Evolutionary conservation across 2,329 filamentous ascomycete genomes (phyloP).

Genomic region (Venturia aucupariae): DNA sequence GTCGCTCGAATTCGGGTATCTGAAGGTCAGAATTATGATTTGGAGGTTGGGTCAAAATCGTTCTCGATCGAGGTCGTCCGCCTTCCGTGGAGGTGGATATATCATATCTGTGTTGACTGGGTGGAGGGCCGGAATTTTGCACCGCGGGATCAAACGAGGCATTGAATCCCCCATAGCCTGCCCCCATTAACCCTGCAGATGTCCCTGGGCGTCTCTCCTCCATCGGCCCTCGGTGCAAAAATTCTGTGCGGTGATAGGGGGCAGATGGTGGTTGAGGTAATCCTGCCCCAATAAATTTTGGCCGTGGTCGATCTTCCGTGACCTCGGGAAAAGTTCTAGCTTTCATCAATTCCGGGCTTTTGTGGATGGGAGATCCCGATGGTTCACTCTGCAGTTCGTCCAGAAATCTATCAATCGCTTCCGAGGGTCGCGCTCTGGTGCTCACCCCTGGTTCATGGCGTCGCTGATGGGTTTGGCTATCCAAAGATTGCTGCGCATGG

Average conservation of each 20-base stretch:
- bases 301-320: conserved; percentile 4
- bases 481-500: not conserved
- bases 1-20: conserved; percentile 1
- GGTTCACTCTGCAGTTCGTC: conserved; percentile 28
- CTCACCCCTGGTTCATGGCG: conserved; percentile 12
- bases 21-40: not conserved
- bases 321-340: conserved; percentile 7
- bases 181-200: not conserved
- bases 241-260: not conserved
- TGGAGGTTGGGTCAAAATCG: not conserved
- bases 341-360: not conserved
- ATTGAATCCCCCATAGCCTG: not conserved
- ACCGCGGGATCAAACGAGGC: not conserved
- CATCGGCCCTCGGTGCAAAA: not conserved
- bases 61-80: not conserved
- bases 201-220: conserved; percentile 8
- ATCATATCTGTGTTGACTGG: not conserved
- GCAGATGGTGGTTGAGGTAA: conserved; percentile 3
- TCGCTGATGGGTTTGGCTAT: not conserved
- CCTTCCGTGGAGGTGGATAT: not conserved
- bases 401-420: conserved; percentile 28
- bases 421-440: conserved; percentile 17
- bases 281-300: not conserved
- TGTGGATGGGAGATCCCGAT: conserved; percentile 18
- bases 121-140: not conserved